Base-by-base conservation (phyloP, 2,329 filamentous ascomycete genomes). In the Aspergillus niger region DNA sequence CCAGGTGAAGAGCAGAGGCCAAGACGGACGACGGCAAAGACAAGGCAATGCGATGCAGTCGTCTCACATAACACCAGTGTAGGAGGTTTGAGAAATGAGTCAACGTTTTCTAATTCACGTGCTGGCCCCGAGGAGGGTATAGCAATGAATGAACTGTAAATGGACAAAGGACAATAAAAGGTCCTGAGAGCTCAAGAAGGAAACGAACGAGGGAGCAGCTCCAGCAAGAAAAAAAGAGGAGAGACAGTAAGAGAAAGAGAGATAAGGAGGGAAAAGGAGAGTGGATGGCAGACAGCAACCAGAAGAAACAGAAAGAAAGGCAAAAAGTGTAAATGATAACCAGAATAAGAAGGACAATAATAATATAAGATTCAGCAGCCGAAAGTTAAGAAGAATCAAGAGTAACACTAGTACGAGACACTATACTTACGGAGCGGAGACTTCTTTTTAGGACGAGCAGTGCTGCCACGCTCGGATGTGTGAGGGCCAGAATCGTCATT, bases 391-490 rank as follows among this genome's bases (percentile, higher is more conserved):
- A n/a, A 52, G 22, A 38, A 60, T 55, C 38, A 54, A 55, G 47
- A 58, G 43, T 44, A 59, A 52, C 55, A 55, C 60, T 65, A 65
- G 64, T 62, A 64, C 53, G 54, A 63, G 60, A 63, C 63, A 66
- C 63, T 67, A 66, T 66, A 67, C 72, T 67, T 67, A 73, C 71
- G 64, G 62, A 67, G 68, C 57, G 66, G 64, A 65, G 70, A 69
- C 63, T 71, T 72, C 66, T 76, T 76, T 63, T 69, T 74, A 30
- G 72, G 70, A 61, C 76, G 73, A 54, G 72, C 73, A 67, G 76
- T 72, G 62, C 76, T 70, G 58, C 70, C 69, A 63, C 74, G 70
- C 59, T 74, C 70, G 66, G 70, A 68, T 53, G 68, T 62, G 67
- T 69, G 70, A 63, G 66, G 66, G 59, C 68, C 69, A 61, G 73